Percentiles rank a stretch among this genome's conserved stretches.
phyloP scores from a whole-genome alignment of 805 yeast genomes.

The Blastobotrys mokoenaii region DNA sequence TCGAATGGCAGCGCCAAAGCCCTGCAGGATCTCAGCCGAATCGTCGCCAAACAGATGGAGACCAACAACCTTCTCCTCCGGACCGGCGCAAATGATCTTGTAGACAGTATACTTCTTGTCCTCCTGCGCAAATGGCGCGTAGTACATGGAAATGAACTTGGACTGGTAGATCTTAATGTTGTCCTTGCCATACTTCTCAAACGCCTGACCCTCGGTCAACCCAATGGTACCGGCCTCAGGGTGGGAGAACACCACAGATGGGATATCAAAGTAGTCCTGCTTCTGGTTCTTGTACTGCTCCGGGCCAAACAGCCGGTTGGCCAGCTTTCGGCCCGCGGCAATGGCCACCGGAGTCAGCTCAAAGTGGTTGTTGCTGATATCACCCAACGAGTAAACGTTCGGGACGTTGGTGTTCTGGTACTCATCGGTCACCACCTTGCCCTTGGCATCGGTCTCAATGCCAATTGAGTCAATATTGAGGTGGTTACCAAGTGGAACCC shows the following conservation, averaged over 20 bases:
- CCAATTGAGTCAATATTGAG: conserved; percentile 74
- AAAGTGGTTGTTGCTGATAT: conserved; percentile 73
- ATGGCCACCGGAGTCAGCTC: conserved; percentile 98
- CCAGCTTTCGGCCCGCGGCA: conserved; percentile 92
- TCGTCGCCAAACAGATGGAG: conserved; percentile 88
- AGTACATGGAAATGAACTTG: conserved; percentile 85
- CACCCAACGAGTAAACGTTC: conserved; percentile 81
- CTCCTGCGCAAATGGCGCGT: conserved; percentile 62
- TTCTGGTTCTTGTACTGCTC: conserved; percentile 60
- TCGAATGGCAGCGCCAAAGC: conserved; percentile 95
- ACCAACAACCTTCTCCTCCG: conserved; percentile 90
- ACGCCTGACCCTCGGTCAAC: conserved; percentile 69
- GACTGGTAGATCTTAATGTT: conserved; percentile 76
- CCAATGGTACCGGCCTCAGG: conserved; percentile 98
- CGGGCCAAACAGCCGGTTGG: conserved; percentile 88
- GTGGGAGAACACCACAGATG: conserved; percentile 95
- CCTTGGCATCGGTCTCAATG: conserved; percentile 49
- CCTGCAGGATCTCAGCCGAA: conserved; percentile 90
- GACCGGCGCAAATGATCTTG: conserved; percentile 70
- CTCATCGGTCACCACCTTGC: conserved; percentile 73
- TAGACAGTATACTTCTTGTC: conserved; percentile 81
- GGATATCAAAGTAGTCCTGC: conserved; percentile 79
- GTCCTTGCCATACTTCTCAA: conserved; percentile 67
- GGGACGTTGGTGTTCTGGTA: conserved; percentile 72
- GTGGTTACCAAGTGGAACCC: conserved; percentile 59